A percentile compares a stretch with the other conserved stretches of the same genome.
phyloP scores from a whole-genome alignment of 257 asterid species.

The Gentiana dahurica region DNA sequence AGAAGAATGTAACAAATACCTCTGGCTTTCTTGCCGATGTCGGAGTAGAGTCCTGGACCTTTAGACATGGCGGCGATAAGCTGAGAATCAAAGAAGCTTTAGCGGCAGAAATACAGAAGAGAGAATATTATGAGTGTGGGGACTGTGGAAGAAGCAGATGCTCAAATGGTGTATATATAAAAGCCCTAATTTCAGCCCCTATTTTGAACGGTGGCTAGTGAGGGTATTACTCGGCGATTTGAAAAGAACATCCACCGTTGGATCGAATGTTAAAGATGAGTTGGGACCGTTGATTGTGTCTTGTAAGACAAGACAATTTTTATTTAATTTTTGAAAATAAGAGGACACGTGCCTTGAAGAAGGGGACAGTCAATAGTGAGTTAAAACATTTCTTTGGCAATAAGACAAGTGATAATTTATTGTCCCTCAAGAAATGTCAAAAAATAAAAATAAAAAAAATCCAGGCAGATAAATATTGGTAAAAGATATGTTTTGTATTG shows the following conservation, averaged over 20 bases:
- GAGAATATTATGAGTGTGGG: not conserved
- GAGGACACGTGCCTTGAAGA: conserved; percentile 16
- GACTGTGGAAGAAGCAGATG: not conserved
- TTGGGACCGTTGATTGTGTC: conserved; percentile 31
- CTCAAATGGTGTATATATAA: conserved; percentile 10
- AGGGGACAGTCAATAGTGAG: conserved; percentile 1
- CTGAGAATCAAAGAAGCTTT: conserved; percentile 2
- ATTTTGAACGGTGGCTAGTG: conserved; percentile 18
- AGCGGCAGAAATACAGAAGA: too few species aligned
- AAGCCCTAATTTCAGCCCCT: conserved; percentile 38
- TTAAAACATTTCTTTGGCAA: conserved; percentile 14
- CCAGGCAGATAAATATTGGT: too few species aligned
- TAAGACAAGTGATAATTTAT: conserved; percentile 14
- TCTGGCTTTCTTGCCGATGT: conserved; percentile 77
- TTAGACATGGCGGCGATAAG: conserved; percentile 47
- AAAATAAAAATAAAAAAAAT: too few species aligned
- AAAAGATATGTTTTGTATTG: too few species aligned
- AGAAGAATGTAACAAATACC: conserved; percentile 26
- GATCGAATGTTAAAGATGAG: not conserved
- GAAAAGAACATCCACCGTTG: conserved; percentile 29
- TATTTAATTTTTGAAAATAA: conserved; percentile 1
- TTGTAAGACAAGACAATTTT: conserved; percentile 17
- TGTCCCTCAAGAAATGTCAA: conserved; percentile 25
- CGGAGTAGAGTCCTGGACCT: conserved; percentile 91
- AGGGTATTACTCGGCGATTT: conserved; percentile 1